A percentile compares a stretch with the other conserved stretches of the same genome.
These are phyloP conservation scores for Hericium coralloides DNA, from an alignment of 768 basidiomycete genomes.

Conservation along the genomic window DNA sequence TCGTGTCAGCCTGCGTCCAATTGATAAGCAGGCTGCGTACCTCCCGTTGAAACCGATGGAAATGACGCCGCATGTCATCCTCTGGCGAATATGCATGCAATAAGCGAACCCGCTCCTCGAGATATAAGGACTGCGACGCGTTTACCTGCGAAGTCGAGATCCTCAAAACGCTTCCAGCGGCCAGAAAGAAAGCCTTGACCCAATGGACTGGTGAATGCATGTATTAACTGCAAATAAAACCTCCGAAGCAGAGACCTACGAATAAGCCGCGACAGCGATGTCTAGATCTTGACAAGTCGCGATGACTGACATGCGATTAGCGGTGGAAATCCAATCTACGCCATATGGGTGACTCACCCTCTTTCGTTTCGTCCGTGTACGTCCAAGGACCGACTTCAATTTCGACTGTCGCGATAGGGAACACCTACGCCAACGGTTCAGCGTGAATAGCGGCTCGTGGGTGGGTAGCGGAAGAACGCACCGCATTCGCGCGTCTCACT, in stretches of 20 bases:
- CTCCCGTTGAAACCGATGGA: constrained; percentile 32
- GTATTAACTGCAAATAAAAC: neutral
- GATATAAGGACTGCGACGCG: too few species aligned
- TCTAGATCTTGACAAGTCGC: constrained; percentile 44
- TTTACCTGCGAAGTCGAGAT: neutral
- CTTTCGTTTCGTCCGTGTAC: constrained; percentile 45
- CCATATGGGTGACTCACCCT: constrained; percentile 21
- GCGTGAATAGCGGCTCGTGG: too few species aligned
- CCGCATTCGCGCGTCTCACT: constrained; percentile 26
- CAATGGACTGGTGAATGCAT: constrained; percentile 25
- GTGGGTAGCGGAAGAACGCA: neutral
- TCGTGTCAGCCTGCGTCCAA: constrained; percentile 6
- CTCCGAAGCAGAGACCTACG: constrained; percentile 12
- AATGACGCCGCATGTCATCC: constrained; percentile 25
- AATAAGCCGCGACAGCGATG: constrained; percentile 51
- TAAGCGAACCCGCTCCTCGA: neutral
- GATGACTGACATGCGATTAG: constrained; percentile 29
- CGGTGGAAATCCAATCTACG: neutral
- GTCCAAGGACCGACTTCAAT: constrained; percentile 62
- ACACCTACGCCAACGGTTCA: constrained; percentile 1
- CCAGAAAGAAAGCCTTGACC: constrained; percentile 48
- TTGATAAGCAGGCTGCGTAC: constrained; percentile 12
- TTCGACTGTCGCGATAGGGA: constrained; percentile 45
- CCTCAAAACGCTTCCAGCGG: constrained; percentile 27
- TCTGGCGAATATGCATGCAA: constrained; percentile 17